Conservation (phyloP, 768 basidiomycete genomes). For the Mycena albidolilacea region DNA sequence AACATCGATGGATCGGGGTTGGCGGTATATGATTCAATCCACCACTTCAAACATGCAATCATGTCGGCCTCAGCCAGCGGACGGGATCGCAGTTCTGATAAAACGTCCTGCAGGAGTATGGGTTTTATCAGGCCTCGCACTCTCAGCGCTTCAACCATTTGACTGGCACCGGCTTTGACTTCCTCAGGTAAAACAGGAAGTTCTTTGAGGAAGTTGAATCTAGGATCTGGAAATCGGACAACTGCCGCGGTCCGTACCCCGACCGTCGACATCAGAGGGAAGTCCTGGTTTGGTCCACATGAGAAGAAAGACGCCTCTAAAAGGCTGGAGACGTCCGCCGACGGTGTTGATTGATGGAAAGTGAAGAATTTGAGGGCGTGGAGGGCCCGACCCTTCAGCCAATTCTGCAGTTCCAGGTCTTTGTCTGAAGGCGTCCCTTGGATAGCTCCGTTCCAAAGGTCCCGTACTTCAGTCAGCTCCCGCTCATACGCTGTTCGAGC, state of each 20-base stretch:
- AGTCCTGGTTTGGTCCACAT: conserved; percentile 62
- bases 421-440: conserved; percentile 48
- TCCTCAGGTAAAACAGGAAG: conserved; percentile 81
- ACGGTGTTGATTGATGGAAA: conserved; percentile 91
- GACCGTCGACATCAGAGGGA: conserved; percentile 82
- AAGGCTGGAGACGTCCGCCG: conserved; percentile 77
- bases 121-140: conserved; percentile 75
- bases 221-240: conserved; percentile 81
- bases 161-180: conserved; percentile 67
- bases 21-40: conserved; percentile 65
- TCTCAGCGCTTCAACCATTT: conserved; percentile 74
- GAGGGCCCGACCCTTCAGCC: conserved; percentile 73
- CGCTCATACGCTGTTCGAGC: conserved; percentile 88
- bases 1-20: conserved; percentile 52
- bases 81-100: conserved; percentile 79
- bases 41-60: conserved; percentile 91
- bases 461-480: conserved; percentile 75
- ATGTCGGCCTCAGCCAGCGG: conserved; percentile 83
- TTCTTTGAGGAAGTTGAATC: conserved; percentile 83
- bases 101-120: conserved; percentile 87
- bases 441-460: conserved; percentile 70
- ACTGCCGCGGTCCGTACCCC: conserved; percentile 78
- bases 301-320: conserved; percentile 87
- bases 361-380: conserved; percentile 94
- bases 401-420: conserved; percentile 60